Base-by-base conservation (phyloP, 2,329 filamentous ascomycete genomes). In the Colletotrichum tamarilloi region DNA sequence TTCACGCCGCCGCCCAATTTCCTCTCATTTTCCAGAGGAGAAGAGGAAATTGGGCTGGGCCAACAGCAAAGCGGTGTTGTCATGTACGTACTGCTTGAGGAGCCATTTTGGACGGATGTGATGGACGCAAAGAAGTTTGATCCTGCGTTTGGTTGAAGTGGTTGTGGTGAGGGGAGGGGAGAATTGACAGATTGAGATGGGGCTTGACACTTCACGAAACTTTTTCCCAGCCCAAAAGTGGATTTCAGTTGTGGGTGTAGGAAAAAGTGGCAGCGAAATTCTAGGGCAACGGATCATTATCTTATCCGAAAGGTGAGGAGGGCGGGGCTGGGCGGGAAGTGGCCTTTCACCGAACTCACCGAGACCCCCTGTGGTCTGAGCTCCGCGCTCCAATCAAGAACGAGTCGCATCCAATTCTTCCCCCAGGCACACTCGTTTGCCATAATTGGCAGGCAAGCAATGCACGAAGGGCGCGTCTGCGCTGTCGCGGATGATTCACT, bases 1-100 rank as follows among this genome's bases (percentile, higher is more conserved):
- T 93, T 91, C 83, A 87, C 85, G 87, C 87, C 86, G 86, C 86
- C 80, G 85, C 86, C 84, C 62, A 49, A 30, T 22, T 30, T 83
- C 81, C 78, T 16, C 14, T 16, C 38, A 42, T 42, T 42, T 42
- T 42, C 38, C 19, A 42, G 38, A 42, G 38, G 38, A 42, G 4
- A 38, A 42, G 38, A 42, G 19, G 79, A 24, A 26, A 26, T 26
- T 53, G 84, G 82, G 84, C 84, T 86, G 88, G 88, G 90, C 92
- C 91, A 94, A 94, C 95, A 98, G 95, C 95, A 98, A 97, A 98
- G 95, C 95, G 87, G 85, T 62, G 56, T 49, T 49, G 90, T 87
- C 84, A 86, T 83, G 86, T 91, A 97, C 95, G 88, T 98, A 98
- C 95, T 88, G 93, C 90, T 87, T 89, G 89, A 86, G 93, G 90